These are phyloP conservation scores for Pseudogymnoascus sp. DNA, from an alignment of 2,329 filamentous ascomycete genomes.

Conservation along the genomic window DNA sequence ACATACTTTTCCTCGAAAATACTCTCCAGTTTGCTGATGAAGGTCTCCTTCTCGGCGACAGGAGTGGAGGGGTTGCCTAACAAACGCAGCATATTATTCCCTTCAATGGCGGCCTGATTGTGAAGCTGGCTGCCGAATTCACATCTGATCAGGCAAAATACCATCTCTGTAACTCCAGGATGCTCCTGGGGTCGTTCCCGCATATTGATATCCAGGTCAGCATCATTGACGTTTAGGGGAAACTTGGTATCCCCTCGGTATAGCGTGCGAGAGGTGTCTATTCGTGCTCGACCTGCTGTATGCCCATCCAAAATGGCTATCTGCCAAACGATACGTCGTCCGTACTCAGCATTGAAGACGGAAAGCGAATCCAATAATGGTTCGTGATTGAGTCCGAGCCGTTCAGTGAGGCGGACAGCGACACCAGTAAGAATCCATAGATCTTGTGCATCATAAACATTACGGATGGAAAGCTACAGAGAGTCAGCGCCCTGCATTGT, in stretches of 20 bases:
- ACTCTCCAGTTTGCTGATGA: conserved; percentile 26
- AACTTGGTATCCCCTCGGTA: conserved; percentile 41
- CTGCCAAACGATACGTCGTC: conserved; percentile 56
- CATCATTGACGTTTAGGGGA: conserved; percentile 50
- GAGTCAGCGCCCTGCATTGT: not conserved
- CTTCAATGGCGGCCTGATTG: not conserved
- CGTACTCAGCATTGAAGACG: conserved; percentile 53
- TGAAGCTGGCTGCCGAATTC: conserved; percentile 25
- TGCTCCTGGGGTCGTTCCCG: conserved; percentile 36
- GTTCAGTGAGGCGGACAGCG: conserved; percentile 42
- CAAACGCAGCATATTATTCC: not conserved
- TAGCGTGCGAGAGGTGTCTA: conserved; percentile 36
- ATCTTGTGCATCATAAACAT: conserved; percentile 34
- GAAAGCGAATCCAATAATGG: conserved; percentile 23
- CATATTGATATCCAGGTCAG: conserved; percentile 39
- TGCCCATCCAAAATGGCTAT: conserved; percentile 55
- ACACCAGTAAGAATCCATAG: conserved; percentile 44
- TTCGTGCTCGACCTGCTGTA: conserved; percentile 48
- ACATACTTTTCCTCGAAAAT: conserved; percentile 36
- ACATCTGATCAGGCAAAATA: conserved; percentile 30
- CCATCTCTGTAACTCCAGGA: conserved; percentile 41
- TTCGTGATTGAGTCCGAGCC: conserved; percentile 43
- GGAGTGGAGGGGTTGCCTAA: conserved; percentile 1
- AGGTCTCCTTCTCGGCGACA: conserved; percentile 21
- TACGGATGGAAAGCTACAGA: conserved; percentile 6